Conservation (phyloP, 176 grass and related monocot species). For the Luzula sylvatica region DNA sequence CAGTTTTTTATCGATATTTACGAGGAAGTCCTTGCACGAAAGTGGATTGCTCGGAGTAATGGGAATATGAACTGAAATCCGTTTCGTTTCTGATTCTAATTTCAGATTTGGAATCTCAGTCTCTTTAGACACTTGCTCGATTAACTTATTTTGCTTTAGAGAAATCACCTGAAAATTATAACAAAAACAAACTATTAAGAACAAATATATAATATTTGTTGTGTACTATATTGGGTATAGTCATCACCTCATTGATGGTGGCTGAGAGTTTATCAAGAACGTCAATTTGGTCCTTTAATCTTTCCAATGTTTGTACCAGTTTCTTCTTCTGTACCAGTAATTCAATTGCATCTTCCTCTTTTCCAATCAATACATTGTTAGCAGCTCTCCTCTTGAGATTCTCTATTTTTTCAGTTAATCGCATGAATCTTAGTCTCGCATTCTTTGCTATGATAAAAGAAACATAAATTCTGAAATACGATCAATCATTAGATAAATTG, state of each 20-base stretch:
- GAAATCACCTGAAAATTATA: slow-evolving; percentile 61
- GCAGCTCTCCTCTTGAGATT: slow-evolving; percentile 69
- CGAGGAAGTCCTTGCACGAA: slow-evolving; percentile 36
- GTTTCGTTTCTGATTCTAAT: background rate
- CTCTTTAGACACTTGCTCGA: slow-evolving; percentile 27
- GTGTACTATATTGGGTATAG: too few relatives aligned
- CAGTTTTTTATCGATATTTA: slow-evolving; percentile 52
- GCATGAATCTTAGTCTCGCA: slow-evolving; percentile 53
- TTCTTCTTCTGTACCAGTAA: slow-evolving; percentile 90
- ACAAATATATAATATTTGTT: background rate
- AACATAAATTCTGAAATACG: slow-evolving; percentile 18
- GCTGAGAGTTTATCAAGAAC: slow-evolving; percentile 72
- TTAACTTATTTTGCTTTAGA: slow-evolving; percentile 77
- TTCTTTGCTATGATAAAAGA: slow-evolving; percentile 45
- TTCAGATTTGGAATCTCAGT: background rate
- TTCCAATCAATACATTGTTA: slow-evolving; percentile 42
- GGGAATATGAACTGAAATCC: slow-evolving; percentile 10
- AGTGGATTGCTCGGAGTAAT: slow-evolving; percentile 3
- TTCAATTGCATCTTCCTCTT: slow-evolving; percentile 64
- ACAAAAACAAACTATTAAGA: background rate
- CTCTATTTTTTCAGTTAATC: slow-evolving; percentile 78
- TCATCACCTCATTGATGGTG: slow-evolving; percentile 69
- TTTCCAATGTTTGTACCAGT: slow-evolving; percentile 71
- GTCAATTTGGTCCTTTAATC: slow-evolving; percentile 58
- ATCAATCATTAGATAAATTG: slow-evolving; percentile 1